phyloP scores from a whole-genome alignment of 345 rosid species.

The Reutealis trisperma region DNA sequence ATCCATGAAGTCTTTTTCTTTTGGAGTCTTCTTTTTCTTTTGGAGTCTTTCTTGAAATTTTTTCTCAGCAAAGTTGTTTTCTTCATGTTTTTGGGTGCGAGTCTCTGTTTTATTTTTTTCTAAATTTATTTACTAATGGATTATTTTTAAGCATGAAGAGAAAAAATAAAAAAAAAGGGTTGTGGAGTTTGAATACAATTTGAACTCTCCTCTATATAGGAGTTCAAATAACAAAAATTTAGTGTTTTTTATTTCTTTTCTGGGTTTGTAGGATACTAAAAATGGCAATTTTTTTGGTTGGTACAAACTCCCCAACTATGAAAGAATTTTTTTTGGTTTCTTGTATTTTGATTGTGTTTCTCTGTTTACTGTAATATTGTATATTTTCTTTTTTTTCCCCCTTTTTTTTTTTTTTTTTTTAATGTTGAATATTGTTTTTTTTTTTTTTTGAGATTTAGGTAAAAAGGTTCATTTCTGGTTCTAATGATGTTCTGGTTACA shows the following conservation, averaged over 20 bases:
- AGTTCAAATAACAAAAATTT: neutral
- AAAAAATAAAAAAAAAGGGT: neutral
- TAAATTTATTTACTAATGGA: neutral
- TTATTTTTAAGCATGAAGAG: neutral
- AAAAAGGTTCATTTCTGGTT: constrained; percentile 15
- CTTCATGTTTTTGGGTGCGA: neutral
- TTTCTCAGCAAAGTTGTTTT: neutral
- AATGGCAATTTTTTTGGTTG: neutral
- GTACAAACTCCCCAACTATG: neutral
- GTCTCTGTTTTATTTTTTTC: too few species aligned
- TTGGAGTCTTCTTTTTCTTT: neutral
- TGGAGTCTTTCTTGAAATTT: neutral
- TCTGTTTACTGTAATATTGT: neutral
- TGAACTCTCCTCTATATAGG: neutral
- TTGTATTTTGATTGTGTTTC: neutral
- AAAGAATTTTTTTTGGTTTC: neutral
- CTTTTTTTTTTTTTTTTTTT: neutral
- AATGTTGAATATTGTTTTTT: neutral
- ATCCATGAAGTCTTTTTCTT: neutral
- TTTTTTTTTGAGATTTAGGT: constrained; percentile 20
- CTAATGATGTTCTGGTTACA: constrained; percentile 17
- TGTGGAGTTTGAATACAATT: constrained; percentile 12
- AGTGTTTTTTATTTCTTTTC: too few species aligned
- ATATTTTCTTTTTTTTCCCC: neutral
- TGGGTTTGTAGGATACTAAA: neutral